Conservation (phyloP, 805 yeast species). For the Metschnikowia lachancei region DNA sequence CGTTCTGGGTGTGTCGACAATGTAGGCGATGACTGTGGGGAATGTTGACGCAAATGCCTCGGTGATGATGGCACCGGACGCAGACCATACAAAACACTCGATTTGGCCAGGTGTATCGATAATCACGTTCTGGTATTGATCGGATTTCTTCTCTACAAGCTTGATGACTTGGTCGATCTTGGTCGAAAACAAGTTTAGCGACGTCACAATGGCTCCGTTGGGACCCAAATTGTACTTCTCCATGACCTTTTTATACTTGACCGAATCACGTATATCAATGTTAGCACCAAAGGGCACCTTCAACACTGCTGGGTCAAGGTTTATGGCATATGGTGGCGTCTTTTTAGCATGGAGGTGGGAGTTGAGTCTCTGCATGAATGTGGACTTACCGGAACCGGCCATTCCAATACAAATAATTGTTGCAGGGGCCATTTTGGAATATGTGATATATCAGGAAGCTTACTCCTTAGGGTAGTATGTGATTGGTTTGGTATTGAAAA, state of each 20-base stretch:
- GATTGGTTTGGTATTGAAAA: no score
- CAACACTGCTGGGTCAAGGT: conserved; percentile 93
- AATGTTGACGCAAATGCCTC: conserved; percentile 94
- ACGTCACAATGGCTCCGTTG: conserved; percentile 96
- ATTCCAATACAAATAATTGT: conserved; percentile 49
- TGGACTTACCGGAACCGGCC: conserved; percentile 88
- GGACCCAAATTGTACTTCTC: conserved; percentile 94
- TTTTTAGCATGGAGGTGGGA: conserved; percentile 76
- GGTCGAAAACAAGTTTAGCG: conserved; percentile 86
- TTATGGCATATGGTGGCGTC: conserved; percentile 84
- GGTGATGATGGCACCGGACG: conserved; percentile 93
- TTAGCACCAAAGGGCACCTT: conserved; percentile 93
- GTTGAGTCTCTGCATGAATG: conserved; percentile 92
- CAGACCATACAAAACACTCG: conserved; percentile 98
- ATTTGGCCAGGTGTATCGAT: conserved; percentile 99
- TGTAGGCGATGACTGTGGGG: conserved; percentile 94
- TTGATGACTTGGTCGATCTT: conserved; percentile 93
- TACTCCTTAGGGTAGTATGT: no score
- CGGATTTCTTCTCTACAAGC: conserved; percentile 75
- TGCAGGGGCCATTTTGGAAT: conserved; percentile 17
- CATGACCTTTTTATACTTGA: conserved; percentile 95
- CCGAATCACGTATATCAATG: conserved; percentile 93
- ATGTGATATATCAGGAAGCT: no score
- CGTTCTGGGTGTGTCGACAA: conserved; percentile 94
- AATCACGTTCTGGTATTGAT: conserved; percentile 61